Evolutionary conservation across 352 stramenopile species (phyloP).

Genomic region (Halophytophthora polymorphica): DNA sequence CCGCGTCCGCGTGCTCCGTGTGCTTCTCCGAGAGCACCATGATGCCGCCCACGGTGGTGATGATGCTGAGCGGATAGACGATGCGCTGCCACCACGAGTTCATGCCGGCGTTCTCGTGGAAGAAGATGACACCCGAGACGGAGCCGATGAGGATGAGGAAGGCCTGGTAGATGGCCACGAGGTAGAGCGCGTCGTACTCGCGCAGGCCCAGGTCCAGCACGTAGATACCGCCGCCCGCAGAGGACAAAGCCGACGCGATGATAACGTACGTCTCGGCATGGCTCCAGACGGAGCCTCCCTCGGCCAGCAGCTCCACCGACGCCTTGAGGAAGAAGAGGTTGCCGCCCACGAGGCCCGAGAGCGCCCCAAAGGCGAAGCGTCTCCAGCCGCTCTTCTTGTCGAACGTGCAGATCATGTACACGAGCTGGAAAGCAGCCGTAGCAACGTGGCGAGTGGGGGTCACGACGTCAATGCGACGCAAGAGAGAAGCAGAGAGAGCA

Average conservation of each 20-base stretch:
- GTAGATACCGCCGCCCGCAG: conserved; percentile 77
- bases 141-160: conserved; percentile 85
- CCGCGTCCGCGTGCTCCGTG: conserved; percentile 45
- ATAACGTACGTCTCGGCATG: conserved; percentile 75
- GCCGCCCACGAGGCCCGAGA: conserved; percentile 78
- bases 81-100: conserved; percentile 76
- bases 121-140: conserved; percentile 85
- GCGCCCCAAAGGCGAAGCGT: conserved; percentile 76
- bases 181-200: conserved; percentile 85
- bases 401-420: conserved; percentile 67
- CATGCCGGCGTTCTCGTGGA: conserved; percentile 84
- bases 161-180: conserved; percentile 83
- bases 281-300: conserved; percentile 68
- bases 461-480: background rate
- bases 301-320: conserved; percentile 73
- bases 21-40: conserved; percentile 83
- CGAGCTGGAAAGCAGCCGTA: conserved; percentile 38
- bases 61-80: conserved; percentile 75
- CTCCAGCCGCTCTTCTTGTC: conserved; percentile 64
- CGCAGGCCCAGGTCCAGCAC: conserved; percentile 69
- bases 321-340: conserved; percentile 88
- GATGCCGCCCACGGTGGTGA: conserved; percentile 75
- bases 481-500: background rate
- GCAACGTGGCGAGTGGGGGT: background rate
- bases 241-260: conserved; percentile 54